Percentiles rank a stretch among this genome's conserved stretches.
phyloP scores from a whole-genome alignment of 1,284 basidiomycete species.

The Malassezia obtusa region DNA sequence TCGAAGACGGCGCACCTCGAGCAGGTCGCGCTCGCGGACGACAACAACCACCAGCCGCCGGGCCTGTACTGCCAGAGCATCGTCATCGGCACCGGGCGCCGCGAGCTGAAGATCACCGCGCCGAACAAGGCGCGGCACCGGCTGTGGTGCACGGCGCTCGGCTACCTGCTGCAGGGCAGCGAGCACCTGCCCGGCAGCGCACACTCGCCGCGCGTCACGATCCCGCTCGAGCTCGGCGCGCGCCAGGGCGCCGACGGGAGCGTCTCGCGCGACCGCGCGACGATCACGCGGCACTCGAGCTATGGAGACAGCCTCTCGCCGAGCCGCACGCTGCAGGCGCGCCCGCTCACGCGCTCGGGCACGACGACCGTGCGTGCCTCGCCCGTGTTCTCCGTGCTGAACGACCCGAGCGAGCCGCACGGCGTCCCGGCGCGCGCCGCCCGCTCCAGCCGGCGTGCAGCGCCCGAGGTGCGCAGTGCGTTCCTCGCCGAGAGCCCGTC shows the following conservation, averaged over 20 bases:
- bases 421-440: neutral
- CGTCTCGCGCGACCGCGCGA: neutral
- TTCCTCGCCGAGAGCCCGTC: neutral
- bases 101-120: constrained; percentile 96
- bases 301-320: neutral
- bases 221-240: constrained; percentile 13
- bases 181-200: neutral
- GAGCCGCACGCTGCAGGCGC: neutral
- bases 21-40: constrained; percentile 74
- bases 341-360: neutral
- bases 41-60: constrained; percentile 83
- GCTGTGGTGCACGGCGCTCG: constrained; percentile 68
- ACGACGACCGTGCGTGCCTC: neutral
- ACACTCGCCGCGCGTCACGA: neutral
- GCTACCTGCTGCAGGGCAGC: constrained; percentile 29
- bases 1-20: constrained; percentile 98
- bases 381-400: neutral
- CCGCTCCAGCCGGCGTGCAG: constrained; percentile 1
- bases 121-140: constrained; percentile 88
- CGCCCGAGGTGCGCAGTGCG: neutral
- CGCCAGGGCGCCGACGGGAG: neutral
- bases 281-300: neutral
- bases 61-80: constrained; percentile 87
- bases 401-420: neutral
- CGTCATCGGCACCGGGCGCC: constrained; percentile 77